These are phyloP conservation scores for Backusella macrospora DNA, from an alignment of 192 early-diverging fungal species.

Conservation along the genomic window DNA sequence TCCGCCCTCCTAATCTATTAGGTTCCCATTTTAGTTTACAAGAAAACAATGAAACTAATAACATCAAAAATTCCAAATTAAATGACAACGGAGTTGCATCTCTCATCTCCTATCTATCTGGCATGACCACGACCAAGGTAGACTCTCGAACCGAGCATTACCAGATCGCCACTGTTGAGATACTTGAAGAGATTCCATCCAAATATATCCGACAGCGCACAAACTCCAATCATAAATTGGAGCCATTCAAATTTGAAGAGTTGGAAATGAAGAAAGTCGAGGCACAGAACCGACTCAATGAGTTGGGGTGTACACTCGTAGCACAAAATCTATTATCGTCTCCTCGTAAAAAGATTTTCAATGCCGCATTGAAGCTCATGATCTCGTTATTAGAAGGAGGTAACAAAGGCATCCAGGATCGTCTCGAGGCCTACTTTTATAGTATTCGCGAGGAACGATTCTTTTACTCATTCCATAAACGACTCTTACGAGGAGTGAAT, in stretches of 20 bases:
- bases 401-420: slow-evolving; percentile 28
- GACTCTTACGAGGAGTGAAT: slow-evolving; percentile 16
- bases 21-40: slow-evolving; percentile 29
- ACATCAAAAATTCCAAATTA: background rate
- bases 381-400: slow-evolving; percentile 32
- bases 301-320: slow-evolving; percentile 27
- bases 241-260: background rate
- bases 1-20: background rate
- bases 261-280: slow-evolving; percentile 22
- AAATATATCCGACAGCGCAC: slow-evolving; percentile 18
- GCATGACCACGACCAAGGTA: slow-evolving; percentile 19
- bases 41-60: background rate
- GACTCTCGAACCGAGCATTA: slow-evolving; percentile 25
- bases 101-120: slow-evolving; percentile 25
- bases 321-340: slow-evolving; percentile 29
- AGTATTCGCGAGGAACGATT: slow-evolving; percentile 34
- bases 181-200: slow-evolving; percentile 23
- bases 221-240: background rate
- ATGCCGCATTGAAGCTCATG: slow-evolving; percentile 18
- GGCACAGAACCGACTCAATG: slow-evolving; percentile 26
- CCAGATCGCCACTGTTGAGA: slow-evolving; percentile 26
- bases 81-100: slow-evolving; percentile 22
- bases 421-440: slow-evolving; percentile 30
- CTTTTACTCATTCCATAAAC: slow-evolving; percentile 32
- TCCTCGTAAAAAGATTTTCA: slow-evolving; percentile 22